Evolutionary conservation across 2,329 filamentous ascomycete species (phyloP).

Genomic region (Apiospora arundinis): DNA sequence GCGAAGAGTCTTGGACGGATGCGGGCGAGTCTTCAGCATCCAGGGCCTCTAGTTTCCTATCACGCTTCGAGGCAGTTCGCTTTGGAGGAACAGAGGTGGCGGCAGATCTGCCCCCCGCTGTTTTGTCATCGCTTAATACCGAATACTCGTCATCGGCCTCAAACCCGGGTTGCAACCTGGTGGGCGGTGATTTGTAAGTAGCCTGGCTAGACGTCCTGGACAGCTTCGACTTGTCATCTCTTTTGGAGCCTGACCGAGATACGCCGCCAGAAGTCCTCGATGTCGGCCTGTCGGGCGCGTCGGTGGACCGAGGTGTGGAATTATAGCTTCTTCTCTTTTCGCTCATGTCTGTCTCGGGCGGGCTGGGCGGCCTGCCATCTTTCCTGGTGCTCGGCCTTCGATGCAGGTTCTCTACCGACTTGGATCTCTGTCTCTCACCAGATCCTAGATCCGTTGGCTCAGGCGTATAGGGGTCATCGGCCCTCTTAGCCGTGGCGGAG

Average conservation of each 20-base stretch:
- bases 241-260: conserved; percentile 52
- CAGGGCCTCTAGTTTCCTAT: conserved; percentile 40
- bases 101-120: conserved; percentile 38
- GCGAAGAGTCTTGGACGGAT: conserved; percentile 61
- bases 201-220: conserved; percentile 65
- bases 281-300: conserved; percentile 47
- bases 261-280: conserved; percentile 51
- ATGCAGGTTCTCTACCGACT: conserved; percentile 50
- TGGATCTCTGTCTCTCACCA: conserved; percentile 53
- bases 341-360: conserved; percentile 66
- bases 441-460: conserved; percentile 74
- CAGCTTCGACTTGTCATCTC: conserved; percentile 58
- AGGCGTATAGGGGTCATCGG: conserved; percentile 64
- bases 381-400: conserved; percentile 40
- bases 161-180: conserved; percentile 32
- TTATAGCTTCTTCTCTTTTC: conserved; percentile 46
- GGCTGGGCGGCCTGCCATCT: conserved; percentile 63
- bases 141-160: conserved; percentile 32
- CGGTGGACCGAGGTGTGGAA: conserved; percentile 43
- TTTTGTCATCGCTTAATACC: conserved; percentile 42
- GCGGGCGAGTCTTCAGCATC: conserved; percentile 58
- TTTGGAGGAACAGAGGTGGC: conserved; percentile 45
- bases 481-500: conserved; percentile 38
- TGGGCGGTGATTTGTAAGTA: conserved; percentile 49
- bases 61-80: conserved; percentile 40